Evolutionary conservation across 2,329 filamentous ascomycete genomes (phyloP).

Genomic region (Lecanoromycetidae sp.): DNA sequence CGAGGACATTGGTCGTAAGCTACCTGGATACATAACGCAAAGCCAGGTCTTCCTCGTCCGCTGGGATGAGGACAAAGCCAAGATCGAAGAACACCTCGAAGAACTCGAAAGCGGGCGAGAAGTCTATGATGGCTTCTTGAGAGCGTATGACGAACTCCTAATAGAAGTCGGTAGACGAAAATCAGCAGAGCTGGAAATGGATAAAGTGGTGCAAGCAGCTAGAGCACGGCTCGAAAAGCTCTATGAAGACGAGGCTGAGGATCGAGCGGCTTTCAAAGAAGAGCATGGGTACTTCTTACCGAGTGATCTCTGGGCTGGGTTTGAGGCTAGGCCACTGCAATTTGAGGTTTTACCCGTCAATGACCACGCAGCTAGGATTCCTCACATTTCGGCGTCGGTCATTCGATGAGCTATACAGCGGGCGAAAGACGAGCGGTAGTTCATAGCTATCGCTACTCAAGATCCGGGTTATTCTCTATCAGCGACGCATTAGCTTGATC

Average conservation of each 20-base stretch:
- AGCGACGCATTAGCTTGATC: constrained; percentile 1
- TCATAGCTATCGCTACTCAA: too few relatives aligned
- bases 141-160: constrained; percentile 72
- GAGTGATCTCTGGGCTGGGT: constrained; percentile 72
- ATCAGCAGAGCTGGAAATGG: constrained; percentile 60
- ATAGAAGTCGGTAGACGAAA: constrained; percentile 70
- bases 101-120: constrained; percentile 65
- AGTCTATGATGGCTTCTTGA: constrained; percentile 81
- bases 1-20: constrained; percentile 52
- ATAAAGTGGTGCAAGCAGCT: constrained; percentile 63
- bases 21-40: constrained; percentile 42
- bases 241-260: constrained; percentile 56
- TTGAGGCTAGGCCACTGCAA: constrained; percentile 36
- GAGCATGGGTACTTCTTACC: constrained; percentile 81
- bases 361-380: constrained; percentile 27
- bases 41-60: constrained; percentile 36
- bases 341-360: constrained; percentile 37
- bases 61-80: constrained; percentile 64
- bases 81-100: constrained; percentile 54
- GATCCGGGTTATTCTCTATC: too few relatives aligned
- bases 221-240: constrained; percentile 64
- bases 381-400: constrained; percentile 18
- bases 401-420: constrained; percentile 17
- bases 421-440: constrained; percentile 2
- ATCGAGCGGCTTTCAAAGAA: constrained; percentile 65